phyloP scores from a whole-genome alignment of 2,329 filamentous ascomycete species.

The Biscogniauxia marginata region DNA sequence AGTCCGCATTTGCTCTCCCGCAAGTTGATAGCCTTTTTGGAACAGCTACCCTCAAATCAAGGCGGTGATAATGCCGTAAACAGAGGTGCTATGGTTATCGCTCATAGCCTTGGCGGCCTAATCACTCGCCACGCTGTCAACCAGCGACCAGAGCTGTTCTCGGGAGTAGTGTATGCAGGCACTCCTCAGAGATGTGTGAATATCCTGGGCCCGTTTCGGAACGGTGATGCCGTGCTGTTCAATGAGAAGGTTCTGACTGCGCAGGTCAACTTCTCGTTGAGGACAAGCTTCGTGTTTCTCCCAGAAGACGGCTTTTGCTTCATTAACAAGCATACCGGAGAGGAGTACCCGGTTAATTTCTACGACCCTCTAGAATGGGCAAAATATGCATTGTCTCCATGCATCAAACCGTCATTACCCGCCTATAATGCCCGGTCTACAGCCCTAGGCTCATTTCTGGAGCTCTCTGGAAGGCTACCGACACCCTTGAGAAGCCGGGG shows the following conservation, averaged over 20 bases:
- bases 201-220: constrained; percentile 83
- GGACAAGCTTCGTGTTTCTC: constrained; percentile 80
- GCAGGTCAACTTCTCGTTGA: constrained; percentile 88
- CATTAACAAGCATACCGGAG: constrained; percentile 75
- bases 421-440: constrained; percentile 44
- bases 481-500: constrained; percentile 45
- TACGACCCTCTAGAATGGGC: constrained; percentile 79
- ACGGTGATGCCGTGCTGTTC: constrained; percentile 88
- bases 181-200: constrained; percentile 86
- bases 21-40: constrained; percentile 71
- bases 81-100: constrained; percentile 75
- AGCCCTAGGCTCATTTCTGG: constrained; percentile 46
- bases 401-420: constrained; percentile 66
- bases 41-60: constrained; percentile 72
- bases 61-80: constrained; percentile 49
- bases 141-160: constrained; percentile 77
- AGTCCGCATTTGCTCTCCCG: constrained; percentile 75
- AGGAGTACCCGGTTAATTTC: constrained; percentile 81
- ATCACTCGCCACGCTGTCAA: constrained; percentile 90
- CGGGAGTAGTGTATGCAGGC: constrained; percentile 82
- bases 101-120: constrained; percentile 83
- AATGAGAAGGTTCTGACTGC: constrained; percentile 89
- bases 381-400: constrained; percentile 74
- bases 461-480: constrained; percentile 43
- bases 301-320: constrained; percentile 88